phyloP scores from a whole-genome alignment of 2,329 filamentous ascomycete genomes.

The Scedosporium aurantiacum region DNA sequence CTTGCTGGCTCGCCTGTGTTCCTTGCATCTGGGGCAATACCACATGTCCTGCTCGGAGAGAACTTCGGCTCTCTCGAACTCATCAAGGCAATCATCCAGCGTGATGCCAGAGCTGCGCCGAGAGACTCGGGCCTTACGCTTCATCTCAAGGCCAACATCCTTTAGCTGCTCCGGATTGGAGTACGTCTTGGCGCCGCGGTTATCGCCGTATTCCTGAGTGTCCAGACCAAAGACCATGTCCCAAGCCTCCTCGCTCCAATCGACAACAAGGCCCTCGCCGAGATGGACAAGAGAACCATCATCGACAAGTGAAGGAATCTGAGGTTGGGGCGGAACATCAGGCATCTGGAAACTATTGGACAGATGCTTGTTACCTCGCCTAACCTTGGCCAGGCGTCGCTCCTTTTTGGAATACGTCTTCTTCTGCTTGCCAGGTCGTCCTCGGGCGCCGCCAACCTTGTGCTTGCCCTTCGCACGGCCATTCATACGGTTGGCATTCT shows the following conservation, averaged over 20 bases:
- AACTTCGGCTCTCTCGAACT: slow-evolving; percentile 89
- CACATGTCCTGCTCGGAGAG: slow-evolving; percentile 92
- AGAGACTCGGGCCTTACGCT: slow-evolving; percentile 52
- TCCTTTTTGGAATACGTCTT: slow-evolving; percentile 38
- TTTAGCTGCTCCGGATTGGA: slow-evolving; percentile 38
- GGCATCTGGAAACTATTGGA: slow-evolving; percentile 13
- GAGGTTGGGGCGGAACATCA: slow-evolving; percentile 6
- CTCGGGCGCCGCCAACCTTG: slow-evolving; percentile 19
- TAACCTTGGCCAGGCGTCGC: slow-evolving; percentile 18
- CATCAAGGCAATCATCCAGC: slow-evolving; percentile 82
- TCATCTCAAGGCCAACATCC: slow-evolving; percentile 53
- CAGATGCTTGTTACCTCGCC: slow-evolving; percentile 32
- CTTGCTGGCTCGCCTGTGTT: slow-evolving; percentile 84
- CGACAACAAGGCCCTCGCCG: slow-evolving; percentile 75
- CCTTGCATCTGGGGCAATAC: slow-evolving; percentile 95
- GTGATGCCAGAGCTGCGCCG: slow-evolving; percentile 54
- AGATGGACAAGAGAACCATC: slow-evolving; percentile 61
- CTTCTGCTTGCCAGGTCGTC: slow-evolving; percentile 3
- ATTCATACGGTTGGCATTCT: slow-evolving; percentile 14
- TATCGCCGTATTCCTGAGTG: slow-evolving; percentile 19
- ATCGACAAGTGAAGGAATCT: slow-evolving; percentile 25
- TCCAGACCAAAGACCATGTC: slow-evolving; percentile 55
- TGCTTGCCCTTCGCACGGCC: slow-evolving; percentile 34
- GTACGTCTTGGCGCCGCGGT: slow-evolving; percentile 52
- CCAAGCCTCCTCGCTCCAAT: slow-evolving; percentile 66